These are phyloP conservation scores for Boletus mariae DNA, from an alignment of 1,284 basidiomycete genomes.

Conservation along the genomic window DNA sequence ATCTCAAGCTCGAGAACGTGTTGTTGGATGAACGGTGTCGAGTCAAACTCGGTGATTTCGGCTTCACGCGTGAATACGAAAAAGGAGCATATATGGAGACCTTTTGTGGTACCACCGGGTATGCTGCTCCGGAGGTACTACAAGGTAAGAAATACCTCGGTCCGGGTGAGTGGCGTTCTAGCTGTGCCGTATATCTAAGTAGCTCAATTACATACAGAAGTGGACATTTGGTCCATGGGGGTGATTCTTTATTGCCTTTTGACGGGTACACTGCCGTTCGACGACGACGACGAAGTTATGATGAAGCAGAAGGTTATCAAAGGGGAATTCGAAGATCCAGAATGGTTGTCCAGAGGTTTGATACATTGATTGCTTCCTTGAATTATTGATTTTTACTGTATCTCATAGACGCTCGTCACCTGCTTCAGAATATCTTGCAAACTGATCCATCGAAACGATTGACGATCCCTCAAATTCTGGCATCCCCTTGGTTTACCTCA, in stretches of 20 bases:
- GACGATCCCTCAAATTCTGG: constrained; percentile 82
- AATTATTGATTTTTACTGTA: constrained; percentile 5
- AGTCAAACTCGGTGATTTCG: constrained; percentile 93
- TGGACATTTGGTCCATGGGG: constrained; percentile 96
- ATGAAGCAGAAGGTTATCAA: constrained; percentile 88
- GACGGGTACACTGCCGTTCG: constrained; percentile 93
- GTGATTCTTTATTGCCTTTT: constrained; percentile 94
- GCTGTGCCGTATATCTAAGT: neutral
- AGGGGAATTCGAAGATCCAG: constrained; percentile 89
- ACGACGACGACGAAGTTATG: constrained; percentile 89
- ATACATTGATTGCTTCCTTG: constrained; percentile 3
- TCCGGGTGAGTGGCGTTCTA: constrained; percentile 54
- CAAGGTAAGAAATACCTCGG: constrained; percentile 88
- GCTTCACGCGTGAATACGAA: constrained; percentile 94
- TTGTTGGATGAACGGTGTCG: constrained; percentile 84
- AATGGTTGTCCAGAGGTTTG: constrained; percentile 83
- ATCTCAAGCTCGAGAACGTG: constrained; percentile 96
- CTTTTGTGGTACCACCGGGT: constrained; percentile 94
- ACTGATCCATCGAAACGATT: constrained; percentile 75
- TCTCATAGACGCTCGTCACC: constrained; percentile 69
- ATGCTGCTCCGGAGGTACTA: constrained; percentile 95
- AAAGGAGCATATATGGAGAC: constrained; percentile 85
- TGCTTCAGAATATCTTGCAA: constrained; percentile 79
- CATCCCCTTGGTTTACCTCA: constrained; percentile 86
- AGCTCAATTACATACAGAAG: constrained; percentile 53